Evolutionary conservation across 148 eudicot species (phyloP).

Genomic region (Simmondsia chinensis): DNA sequence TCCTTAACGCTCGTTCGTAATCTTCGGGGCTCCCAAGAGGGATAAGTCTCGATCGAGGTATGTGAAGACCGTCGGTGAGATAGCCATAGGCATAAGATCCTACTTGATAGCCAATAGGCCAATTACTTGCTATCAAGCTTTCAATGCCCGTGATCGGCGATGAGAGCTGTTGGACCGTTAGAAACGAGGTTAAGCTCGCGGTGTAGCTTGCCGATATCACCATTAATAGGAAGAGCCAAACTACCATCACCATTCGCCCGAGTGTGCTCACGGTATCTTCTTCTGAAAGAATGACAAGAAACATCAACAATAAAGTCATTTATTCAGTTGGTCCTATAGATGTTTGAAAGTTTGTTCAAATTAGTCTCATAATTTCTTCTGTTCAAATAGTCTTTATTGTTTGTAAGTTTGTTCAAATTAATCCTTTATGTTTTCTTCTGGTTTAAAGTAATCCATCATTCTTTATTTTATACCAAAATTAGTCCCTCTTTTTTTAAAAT

Average conservation of each 20-base stretch:
- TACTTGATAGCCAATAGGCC: constrained; percentile 56
- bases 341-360: too few relatives aligned
- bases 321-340: too few relatives aligned
- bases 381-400: too few relatives aligned
- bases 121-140: constrained; percentile 25
- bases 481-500: too few relatives aligned
- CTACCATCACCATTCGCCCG: constrained; percentile 51
- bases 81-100: constrained; percentile 54
- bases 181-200: constrained; percentile 69
- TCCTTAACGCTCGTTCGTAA: constrained; percentile 29
- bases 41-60: constrained; percentile 38
- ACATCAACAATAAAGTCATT: too few relatives aligned
- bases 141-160: constrained; percentile 58
- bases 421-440: too few relatives aligned
- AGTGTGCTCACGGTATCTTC: constrained; percentile 53
- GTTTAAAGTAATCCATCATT: too few relatives aligned
- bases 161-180: constrained; percentile 58
- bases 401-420: too few relatives aligned
- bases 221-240: constrained; percentile 68
- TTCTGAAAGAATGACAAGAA: too few relatives aligned
- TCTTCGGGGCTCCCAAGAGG: constrained; percentile 43
- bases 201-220: constrained; percentile 67
- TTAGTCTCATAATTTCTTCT: too few relatives aligned
- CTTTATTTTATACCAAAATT: too few relatives aligned
- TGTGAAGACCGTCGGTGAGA: constrained; percentile 28